Evolutionary conservation across 257 asterid genomes (phyloP).

Genomic region (Solanum chaucha): DNA sequence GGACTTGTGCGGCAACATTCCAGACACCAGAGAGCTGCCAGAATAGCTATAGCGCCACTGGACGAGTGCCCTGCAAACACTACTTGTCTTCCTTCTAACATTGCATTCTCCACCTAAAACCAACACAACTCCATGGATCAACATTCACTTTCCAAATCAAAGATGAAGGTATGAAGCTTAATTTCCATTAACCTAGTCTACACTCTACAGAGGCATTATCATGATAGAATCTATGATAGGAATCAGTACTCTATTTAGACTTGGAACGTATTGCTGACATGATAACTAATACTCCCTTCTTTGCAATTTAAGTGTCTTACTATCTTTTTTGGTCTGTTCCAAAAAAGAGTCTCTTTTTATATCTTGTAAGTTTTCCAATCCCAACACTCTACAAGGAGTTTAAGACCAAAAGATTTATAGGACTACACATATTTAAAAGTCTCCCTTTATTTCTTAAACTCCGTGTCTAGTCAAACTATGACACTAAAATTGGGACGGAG

Average conservation of each 20-base stretch:
- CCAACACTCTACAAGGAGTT: neutral
- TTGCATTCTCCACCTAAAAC: constrained; percentile 65
- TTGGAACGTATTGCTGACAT: neutral
- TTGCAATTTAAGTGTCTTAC: neutral
- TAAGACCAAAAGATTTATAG: neutral
- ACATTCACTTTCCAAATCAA: neutral
- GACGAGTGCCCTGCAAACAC: constrained; percentile 81
- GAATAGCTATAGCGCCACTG: constrained; percentile 61
- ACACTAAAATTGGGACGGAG: neutral
- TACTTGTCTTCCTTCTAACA: constrained; percentile 41
- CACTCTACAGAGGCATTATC: neutral
- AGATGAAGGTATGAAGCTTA: neutral
- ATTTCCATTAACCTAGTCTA: neutral
- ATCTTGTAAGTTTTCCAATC: neutral
- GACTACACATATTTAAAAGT: neutral
- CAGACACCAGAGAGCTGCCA: constrained; percentile 70
- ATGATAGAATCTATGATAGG: neutral
- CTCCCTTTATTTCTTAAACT: neutral
- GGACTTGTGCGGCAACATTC: constrained; percentile 42
- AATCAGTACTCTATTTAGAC: neutral
- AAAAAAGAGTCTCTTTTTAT: neutral
- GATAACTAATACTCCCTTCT: neutral
- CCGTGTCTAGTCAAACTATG: too few species aligned
- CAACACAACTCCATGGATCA: neutral
- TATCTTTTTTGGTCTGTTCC: neutral